These are phyloP conservation scores for Cudoniella acicularis DNA, from an alignment of 495 filamentous ascomycete genomes.

Conservation along the genomic window DNA sequence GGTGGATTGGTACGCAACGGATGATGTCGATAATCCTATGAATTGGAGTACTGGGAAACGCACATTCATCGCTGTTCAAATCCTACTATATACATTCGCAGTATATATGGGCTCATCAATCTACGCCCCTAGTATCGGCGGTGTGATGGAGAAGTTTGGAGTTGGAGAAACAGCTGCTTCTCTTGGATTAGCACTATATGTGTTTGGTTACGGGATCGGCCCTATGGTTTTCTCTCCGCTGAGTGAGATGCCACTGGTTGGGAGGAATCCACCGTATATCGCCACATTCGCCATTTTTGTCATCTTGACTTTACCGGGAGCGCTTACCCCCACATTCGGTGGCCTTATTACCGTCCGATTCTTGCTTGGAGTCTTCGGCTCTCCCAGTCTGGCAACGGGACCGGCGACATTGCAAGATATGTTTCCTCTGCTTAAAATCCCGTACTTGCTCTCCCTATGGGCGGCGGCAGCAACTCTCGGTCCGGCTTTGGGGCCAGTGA, in stretches of 20 bases:
- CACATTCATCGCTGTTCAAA: slow-evolving; percentile 39
- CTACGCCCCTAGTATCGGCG: slow-evolving; percentile 39
- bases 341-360: slow-evolving; percentile 72
- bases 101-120: slow-evolving; percentile 46
- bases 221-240: slow-evolving; percentile 36
- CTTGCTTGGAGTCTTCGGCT: slow-evolving; percentile 67
- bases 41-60: slow-evolving; percentile 43
- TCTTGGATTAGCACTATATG: slow-evolving; percentile 48
- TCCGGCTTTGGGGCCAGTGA: slow-evolving; percentile 41
- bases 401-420: slow-evolving; percentile 73
- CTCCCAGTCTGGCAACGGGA: slow-evolving; percentile 71
- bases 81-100: slow-evolving; percentile 44
- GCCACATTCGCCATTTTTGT: slow-evolving; percentile 64
- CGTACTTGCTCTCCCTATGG: slow-evolving; percentile 65
- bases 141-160: slow-evolving; percentile 43
- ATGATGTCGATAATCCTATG: slow-evolving; percentile 51
- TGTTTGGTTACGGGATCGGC: slow-evolving; percentile 54
- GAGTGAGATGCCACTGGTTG: slow-evolving; percentile 59
- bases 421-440: slow-evolving; percentile 60
- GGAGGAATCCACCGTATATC: slow-evolving; percentile 64
- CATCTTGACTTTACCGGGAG: slow-evolving; percentile 69
- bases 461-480: slow-evolving; percentile 35
- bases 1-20: slow-evolving; percentile 50
- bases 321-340: slow-evolving; percentile 62
- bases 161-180: slow-evolving; percentile 50